Conservation (phyloP, 2,329 filamentous ascomycete genomes). For the Mollisiaceae sp. region DNA sequence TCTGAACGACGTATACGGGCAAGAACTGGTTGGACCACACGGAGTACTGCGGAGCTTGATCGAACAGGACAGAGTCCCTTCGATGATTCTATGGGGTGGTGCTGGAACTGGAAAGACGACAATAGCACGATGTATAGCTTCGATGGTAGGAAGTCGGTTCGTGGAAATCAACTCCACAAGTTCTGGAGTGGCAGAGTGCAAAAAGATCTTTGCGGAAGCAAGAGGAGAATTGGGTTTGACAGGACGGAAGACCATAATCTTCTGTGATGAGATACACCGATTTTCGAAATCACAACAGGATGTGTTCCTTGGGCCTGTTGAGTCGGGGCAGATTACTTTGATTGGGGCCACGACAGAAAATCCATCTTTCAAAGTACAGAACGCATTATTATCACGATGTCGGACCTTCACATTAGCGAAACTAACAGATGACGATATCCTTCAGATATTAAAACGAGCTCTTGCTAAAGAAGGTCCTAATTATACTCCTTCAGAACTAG, state of each 20-base stretch:
- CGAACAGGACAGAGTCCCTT: conserved; percentile 83
- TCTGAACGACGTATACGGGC: conserved; percentile 86
- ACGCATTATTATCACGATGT: conserved; percentile 85
- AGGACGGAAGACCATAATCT: conserved; percentile 91
- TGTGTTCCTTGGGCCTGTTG: conserved; percentile 90
- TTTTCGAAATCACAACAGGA: conserved; percentile 83
- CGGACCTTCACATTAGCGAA: conserved; percentile 86
- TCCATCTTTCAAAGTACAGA: conserved; percentile 90
- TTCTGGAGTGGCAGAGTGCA: conserved; percentile 86
- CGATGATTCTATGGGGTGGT: conserved; percentile 92
- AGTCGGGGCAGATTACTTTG: conserved; percentile 86
- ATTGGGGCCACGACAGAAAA: conserved; percentile 98
- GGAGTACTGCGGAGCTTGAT: conserved; percentile 90
- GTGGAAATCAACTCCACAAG: conserved; percentile 96
- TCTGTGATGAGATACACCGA: conserved; percentile 81
- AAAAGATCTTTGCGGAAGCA: conserved; percentile 88
- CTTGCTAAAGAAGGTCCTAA: conserved; percentile 61
- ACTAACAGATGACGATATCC: conserved; percentile 73
- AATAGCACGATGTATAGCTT: conserved; percentile 88
- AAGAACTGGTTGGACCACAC: conserved; percentile 83
- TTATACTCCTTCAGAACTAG: conserved; percentile 55
- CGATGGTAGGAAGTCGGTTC: conserved; percentile 81
- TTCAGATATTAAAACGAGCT: conserved; percentile 77
- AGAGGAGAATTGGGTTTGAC: conserved; percentile 79
- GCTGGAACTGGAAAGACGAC: conserved; percentile 87